These are phyloP conservation scores for Mycena vitilis DNA, from an alignment of 768 basidiomycete species.

Conservation along the genomic window DNA sequence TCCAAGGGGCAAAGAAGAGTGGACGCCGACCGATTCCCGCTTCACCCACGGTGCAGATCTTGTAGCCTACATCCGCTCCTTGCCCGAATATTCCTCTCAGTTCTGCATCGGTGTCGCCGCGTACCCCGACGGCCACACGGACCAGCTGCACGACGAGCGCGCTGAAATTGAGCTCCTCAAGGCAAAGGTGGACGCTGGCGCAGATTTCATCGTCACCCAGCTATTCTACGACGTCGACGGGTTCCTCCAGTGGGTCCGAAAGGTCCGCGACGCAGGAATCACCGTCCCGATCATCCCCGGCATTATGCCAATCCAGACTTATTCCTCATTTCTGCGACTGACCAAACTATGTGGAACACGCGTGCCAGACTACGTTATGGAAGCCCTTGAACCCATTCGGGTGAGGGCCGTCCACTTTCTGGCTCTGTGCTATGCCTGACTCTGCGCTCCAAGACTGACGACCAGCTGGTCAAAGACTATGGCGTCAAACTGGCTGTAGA, in stretches of 20 bases:
- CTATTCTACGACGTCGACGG: constrained; percentile 96
- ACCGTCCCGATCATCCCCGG: constrained; percentile 92
- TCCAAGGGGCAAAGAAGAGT: constrained; percentile 92
- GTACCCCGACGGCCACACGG: constrained; percentile 92
- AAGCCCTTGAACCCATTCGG: constrained; percentile 78
- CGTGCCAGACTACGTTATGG: constrained; percentile 75
- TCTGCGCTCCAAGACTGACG: constrained; percentile 76
- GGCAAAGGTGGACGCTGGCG: constrained; percentile 92
- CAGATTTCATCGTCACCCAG: constrained; percentile 96
- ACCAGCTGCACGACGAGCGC: constrained; percentile 67
- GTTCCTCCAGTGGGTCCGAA: constrained; percentile 83
- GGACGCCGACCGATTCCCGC: constrained; percentile 85
- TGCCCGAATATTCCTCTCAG: constrained; percentile 79
- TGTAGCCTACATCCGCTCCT: constrained; percentile 87
- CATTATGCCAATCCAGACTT: constrained; percentile 98
- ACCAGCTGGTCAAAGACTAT: constrained; percentile 93
- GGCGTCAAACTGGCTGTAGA: constrained; percentile 88
- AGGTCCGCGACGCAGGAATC: constrained; percentile 85
- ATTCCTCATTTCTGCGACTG: constrained; percentile 91
- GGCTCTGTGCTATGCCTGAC: background rate
- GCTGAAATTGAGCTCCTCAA: constrained; percentile 77
- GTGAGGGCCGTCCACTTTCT: constrained; percentile 56
- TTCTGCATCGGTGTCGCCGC: constrained; percentile 99
- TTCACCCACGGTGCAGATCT: constrained; percentile 91
- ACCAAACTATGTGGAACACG: constrained; percentile 88